A percentile compares a stretch with the other conserved stretches of the same genome.
Evolutionary conservation across 108 stramenopile genomes (phyloP).

Genomic region (Skeletonema menzelii): DNA sequence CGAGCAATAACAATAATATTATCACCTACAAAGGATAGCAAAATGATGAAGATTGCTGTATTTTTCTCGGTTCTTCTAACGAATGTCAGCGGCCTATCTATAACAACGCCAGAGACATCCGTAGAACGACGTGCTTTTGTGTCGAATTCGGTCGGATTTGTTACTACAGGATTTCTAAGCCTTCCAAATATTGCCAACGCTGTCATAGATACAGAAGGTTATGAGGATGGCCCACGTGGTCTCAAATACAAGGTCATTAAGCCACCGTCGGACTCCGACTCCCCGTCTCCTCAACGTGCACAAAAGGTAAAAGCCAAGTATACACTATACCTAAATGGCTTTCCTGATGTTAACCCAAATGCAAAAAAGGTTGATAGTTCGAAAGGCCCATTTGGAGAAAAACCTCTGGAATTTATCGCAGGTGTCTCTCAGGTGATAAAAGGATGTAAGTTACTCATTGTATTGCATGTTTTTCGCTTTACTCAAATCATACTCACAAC

Average conservation of each 20-base stretch:
- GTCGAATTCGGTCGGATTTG: neutral
- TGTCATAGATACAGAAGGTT: conserved; percentile 4
- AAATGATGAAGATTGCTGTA: neutral
- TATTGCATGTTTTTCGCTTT: no score
- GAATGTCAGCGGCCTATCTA: neutral
- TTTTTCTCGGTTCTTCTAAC: neutral
- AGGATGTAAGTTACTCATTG: no score
- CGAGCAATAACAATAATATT: no score
- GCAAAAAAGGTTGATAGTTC: conserved; percentile 36
- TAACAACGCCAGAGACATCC: neutral
- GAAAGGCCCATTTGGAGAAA: conserved; percentile 32
- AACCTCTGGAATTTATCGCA: conserved; percentile 46
- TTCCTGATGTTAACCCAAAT: conserved; percentile 44
- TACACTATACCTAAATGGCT: conserved; percentile 48
- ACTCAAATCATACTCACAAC: no score
- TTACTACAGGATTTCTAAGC: neutral
- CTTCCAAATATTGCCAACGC: neutral
- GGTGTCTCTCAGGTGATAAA: conserved; percentile 39
- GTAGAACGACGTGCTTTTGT: neutral
- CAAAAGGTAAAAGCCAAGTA: conserved; percentile 54
- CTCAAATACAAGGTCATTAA: conserved; percentile 48
- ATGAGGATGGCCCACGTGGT: conserved; percentile 30
- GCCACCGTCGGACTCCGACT: conserved; percentile 15
- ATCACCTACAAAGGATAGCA: neutral
- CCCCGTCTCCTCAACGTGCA: conserved; percentile 35